Percentiles rank a stretch among this genome's conserved stretches.
Evolutionary conservation across 495 filamentous ascomycete species (phyloP).

Genomic region (Elasticomyces elasticus): DNA sequence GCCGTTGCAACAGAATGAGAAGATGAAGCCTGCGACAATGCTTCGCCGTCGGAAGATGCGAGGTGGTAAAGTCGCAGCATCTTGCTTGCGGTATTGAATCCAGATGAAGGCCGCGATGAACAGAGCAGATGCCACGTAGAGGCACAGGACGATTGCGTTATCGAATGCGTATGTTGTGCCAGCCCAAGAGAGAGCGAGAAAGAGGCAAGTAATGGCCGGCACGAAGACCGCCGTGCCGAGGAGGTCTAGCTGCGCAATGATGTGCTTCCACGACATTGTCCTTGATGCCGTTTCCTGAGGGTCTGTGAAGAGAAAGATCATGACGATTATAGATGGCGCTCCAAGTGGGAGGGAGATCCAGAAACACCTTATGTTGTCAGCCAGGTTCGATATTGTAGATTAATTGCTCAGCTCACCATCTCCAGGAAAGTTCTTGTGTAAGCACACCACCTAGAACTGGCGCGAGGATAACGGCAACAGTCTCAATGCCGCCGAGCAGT

Average conservation of each 20-base stretch:
- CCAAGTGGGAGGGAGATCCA: constrained; percentile 16
- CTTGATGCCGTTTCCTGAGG: neutral
- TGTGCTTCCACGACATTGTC: constrained; percentile 11
- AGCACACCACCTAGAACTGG: constrained; percentile 32
- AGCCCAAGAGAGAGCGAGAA: constrained; percentile 19
- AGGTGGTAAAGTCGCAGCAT: constrained; percentile 14
- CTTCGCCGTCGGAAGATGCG: constrained; percentile 12
- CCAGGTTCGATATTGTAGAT: neutral
- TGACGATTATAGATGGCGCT: constrained; percentile 3
- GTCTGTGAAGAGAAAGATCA: constrained; percentile 10
- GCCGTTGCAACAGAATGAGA: constrained; percentile 4
- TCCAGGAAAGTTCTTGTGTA: constrained; percentile 22
- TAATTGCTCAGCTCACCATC: constrained; percentile 11
- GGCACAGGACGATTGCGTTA: constrained; percentile 3
- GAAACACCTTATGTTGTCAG: constrained; percentile 4
- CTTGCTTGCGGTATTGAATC: constrained; percentile 5
- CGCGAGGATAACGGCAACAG: constrained; percentile 5
- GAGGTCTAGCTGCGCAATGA: constrained; percentile 15
- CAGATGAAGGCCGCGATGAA: constrained; percentile 10
- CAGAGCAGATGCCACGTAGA: constrained; percentile 6
- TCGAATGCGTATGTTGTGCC: constrained; percentile 15
- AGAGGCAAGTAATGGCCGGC: constrained; percentile 11
- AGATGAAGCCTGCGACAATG: constrained; percentile 15
- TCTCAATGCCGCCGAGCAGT: constrained; percentile 10
- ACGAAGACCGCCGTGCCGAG: constrained; percentile 15